Conservation (phyloP, 2,329 filamentous ascomycete genomes). For the Didymella pomorum region DNA sequence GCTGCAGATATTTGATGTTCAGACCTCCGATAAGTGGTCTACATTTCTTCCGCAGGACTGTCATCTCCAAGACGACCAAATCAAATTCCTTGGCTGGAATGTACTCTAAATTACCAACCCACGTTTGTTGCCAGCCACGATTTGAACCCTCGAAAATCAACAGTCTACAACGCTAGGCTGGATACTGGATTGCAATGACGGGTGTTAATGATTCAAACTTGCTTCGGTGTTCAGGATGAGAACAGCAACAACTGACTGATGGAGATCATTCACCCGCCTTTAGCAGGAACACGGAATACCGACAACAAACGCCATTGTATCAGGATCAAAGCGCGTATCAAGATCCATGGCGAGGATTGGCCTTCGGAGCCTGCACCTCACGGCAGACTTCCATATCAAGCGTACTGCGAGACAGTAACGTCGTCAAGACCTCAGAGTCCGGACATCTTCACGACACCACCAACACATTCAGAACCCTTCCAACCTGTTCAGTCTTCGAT, state of each 20-base stretch:
- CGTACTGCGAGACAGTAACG: constrained; percentile 32
- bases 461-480: constrained; percentile 6
- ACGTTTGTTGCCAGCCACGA: constrained; percentile 2
- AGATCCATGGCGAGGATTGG: constrained; percentile 11
- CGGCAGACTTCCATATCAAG: constrained; percentile 25
- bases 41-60: background rate
- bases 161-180: constrained; percentile 3
- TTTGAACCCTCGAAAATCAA: constrained; percentile 18
- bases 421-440: constrained; percentile 30
- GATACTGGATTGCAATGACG: constrained; percentile 8
- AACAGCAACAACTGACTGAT: background rate
- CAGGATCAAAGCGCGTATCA: constrained; percentile 9
- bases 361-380: background rate
- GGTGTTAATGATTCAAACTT: background rate
- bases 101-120: constrained; percentile 6
- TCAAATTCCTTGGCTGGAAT: constrained; percentile 20
- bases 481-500: background rate
- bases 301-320: constrained; percentile 10
- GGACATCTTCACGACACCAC: constrained; percentile 20
- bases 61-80: constrained; percentile 15
- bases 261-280: constrained; percentile 4
- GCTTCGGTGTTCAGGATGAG: background rate
- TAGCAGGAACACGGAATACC: background rate
- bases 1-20: constrained; percentile 29
- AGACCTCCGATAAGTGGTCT: background rate